Evolutionary conservation across 495 filamentous ascomycete genomes (phyloP).

Genomic region (Neurospora sp.): DNA sequence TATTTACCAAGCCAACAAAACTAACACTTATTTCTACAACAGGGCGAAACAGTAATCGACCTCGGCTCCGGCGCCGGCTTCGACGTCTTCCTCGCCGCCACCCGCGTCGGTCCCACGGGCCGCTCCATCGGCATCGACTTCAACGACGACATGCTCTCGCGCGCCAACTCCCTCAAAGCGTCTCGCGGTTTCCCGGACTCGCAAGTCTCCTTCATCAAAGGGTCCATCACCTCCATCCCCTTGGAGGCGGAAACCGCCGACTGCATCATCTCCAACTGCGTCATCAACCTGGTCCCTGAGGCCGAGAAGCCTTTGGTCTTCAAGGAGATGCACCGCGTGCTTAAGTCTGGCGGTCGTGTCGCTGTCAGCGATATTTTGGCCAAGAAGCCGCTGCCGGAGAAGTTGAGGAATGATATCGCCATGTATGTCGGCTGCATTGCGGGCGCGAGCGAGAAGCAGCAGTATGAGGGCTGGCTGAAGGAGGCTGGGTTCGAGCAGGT

Average conservation of each 20-base stretch:
- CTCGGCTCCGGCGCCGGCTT: slow-evolving; percentile 55
- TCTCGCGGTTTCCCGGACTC: slow-evolving; percentile 10
- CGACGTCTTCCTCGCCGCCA: slow-evolving; percentile 52
- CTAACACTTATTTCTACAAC: not conserved
- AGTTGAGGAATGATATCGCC: slow-evolving; percentile 37
- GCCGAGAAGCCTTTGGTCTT: slow-evolving; percentile 49
- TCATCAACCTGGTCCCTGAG: slow-evolving; percentile 55
- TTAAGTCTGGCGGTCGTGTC: slow-evolving; percentile 51
- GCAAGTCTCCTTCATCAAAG: slow-evolving; percentile 45
- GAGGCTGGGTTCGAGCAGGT: slow-evolving; percentile 39
- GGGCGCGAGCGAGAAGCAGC: slow-evolving; percentile 43
- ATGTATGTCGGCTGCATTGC: slow-evolving; percentile 53
- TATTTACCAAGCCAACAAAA: not conserved
- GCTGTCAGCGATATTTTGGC: slow-evolving; percentile 58
- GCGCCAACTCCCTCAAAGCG: slow-evolving; percentile 37
- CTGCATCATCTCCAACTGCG: slow-evolving; percentile 50
- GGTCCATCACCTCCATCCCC: slow-evolving; percentile 43
- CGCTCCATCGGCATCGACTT: slow-evolving; percentile 57
- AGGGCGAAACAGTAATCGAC: slow-evolving; percentile 58
- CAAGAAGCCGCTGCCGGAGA: slow-evolving; percentile 39
- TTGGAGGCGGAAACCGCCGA: slow-evolving; percentile 36
- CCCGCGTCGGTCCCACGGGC: slow-evolving; percentile 45
- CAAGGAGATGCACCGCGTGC: slow-evolving; percentile 49
- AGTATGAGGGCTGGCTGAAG: slow-evolving; percentile 47
- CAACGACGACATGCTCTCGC: slow-evolving; percentile 54